Conservation (phyloP, 176 grass and related monocot genomes). For the Aegilops sharonensis region DNA sequence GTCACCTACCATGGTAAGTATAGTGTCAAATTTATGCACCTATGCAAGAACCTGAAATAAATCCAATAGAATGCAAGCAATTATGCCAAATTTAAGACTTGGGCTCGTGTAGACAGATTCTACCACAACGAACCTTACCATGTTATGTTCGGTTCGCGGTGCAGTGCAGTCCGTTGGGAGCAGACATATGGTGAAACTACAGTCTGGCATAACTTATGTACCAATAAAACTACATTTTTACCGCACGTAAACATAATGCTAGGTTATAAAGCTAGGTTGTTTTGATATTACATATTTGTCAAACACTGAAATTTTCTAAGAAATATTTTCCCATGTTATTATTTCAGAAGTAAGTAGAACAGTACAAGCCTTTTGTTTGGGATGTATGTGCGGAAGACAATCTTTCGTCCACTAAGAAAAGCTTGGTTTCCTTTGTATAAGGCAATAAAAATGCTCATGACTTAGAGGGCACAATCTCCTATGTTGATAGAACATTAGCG, state of each 20-base stretch:
- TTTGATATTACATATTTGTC: not conserved
- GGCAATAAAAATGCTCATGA: not conserved
- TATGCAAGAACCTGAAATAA: too few relatives aligned
- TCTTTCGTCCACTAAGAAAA: not conserved
- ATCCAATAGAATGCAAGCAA: too few relatives aligned
- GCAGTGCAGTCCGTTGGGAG: not conserved
- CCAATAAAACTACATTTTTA: too few relatives aligned
- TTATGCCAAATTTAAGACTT: too few relatives aligned
- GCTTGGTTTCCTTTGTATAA: not conserved
- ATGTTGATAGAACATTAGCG: not conserved
- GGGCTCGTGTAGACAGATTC: too few relatives aligned
- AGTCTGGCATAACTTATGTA: not conserved
- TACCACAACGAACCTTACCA: too few relatives aligned
- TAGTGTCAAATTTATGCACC: too few relatives aligned
- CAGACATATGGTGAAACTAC: not conserved
- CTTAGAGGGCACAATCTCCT: not conserved
- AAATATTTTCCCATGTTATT: not conserved
- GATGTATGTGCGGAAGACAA: not conserved
- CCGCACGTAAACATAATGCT: too few relatives aligned
- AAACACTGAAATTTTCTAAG: not conserved
- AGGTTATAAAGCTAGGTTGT: too few relatives aligned
- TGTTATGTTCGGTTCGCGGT: not conserved
- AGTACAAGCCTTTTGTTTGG: not conserved
- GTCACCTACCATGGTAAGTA: too few relatives aligned
- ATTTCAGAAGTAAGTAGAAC: not conserved